Conservation (phyloP, 2,329 filamentous ascomycete species). For the Microcyclospora pomicola region DNA sequence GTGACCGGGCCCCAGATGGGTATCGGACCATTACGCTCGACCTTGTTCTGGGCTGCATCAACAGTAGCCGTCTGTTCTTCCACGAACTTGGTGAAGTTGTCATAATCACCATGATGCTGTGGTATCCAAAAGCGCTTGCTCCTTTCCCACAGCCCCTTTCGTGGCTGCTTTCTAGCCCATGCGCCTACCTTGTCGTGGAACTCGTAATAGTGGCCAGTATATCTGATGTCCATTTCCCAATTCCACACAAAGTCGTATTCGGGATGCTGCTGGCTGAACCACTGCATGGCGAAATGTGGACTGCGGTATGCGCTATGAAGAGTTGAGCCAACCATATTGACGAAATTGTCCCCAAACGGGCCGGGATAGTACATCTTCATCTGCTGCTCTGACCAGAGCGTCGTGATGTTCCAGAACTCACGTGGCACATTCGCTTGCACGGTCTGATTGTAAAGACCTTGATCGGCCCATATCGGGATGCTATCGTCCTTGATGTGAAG, state of each 20-base stretch:
- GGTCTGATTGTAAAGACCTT: slow-evolving; percentile 51
- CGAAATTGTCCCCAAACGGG: slow-evolving; percentile 62
- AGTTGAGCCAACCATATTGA: slow-evolving; percentile 47
- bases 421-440: slow-evolving; percentile 57
- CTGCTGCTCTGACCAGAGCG: slow-evolving; percentile 85
- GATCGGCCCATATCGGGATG: slow-evolving; percentile 65
- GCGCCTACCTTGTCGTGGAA: slow-evolving; percentile 52
- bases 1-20: slow-evolving; percentile 52
- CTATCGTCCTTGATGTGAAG: slow-evolving; percentile 69
- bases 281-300: slow-evolving; percentile 37
- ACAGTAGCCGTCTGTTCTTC: slow-evolving; percentile 40
- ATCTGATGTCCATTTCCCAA: slow-evolving; percentile 78
- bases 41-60: slow-evolving; percentile 38
- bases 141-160: slow-evolving; percentile 60
- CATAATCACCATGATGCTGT: slow-evolving; percentile 51
- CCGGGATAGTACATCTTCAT: slow-evolving; percentile 85
- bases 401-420: slow-evolving; percentile 80
- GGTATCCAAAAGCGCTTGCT: slow-evolving; percentile 62
- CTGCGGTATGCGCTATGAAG: slow-evolving; percentile 81
- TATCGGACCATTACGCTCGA: slow-evolving; percentile 34
- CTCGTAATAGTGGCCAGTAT: slow-evolving; percentile 72
- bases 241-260: slow-evolving; percentile 55
- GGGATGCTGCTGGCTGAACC: slow-evolving; percentile 37
- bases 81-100: slow-evolving; percentile 52
- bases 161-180: slow-evolving; percentile 54